A percentile compares a stretch with the other conserved stretches of the same genome.
phyloP scores from a whole-genome alignment of 2,329 filamentous ascomycete species.

The Arthrinium puccinioides region DNA sequence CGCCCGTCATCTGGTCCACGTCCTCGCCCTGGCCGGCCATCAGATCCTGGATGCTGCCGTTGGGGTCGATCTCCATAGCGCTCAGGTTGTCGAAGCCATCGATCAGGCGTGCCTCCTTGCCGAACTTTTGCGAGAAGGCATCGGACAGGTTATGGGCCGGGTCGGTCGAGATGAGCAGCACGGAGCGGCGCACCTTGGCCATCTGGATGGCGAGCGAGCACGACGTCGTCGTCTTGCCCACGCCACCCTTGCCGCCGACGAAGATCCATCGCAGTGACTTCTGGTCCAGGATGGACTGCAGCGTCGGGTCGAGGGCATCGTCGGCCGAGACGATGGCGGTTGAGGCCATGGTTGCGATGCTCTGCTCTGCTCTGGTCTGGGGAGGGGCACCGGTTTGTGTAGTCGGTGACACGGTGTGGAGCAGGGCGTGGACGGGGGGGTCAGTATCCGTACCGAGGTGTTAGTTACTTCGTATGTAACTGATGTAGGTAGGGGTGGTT shows the following conservation, averaged over 20 bases:
- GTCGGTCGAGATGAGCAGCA: conserved; percentile 96
- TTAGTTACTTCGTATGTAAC: too few relatives aligned
- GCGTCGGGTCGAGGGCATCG: conserved; percentile 80
- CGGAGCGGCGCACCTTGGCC: conserved; percentile 86
- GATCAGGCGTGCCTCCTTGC: conserved; percentile 91
- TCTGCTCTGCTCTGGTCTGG: too few relatives aligned
- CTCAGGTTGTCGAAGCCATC: conserved; percentile 90
- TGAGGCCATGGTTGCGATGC: conserved; percentile 28
- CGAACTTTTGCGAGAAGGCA: conserved; percentile 98
- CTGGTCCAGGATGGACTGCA: conserved; percentile 93
- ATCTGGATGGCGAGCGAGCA: conserved; percentile 98
- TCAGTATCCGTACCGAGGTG: too few relatives aligned
- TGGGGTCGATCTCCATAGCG: conserved; percentile 99
- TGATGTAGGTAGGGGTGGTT: too few relatives aligned
- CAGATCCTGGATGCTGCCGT: conserved; percentile 93
- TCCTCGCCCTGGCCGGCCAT: conserved; percentile 72
- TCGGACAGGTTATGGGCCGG: conserved; percentile 97
- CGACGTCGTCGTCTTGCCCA: conserved; percentile 98
- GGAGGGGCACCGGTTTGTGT: too few relatives aligned
- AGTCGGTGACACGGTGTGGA: too few relatives aligned
- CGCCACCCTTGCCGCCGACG: conserved; percentile 95
- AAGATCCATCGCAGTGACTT: conserved; percentile 97
- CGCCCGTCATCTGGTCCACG: conserved; percentile 22
- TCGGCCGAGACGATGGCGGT: conserved; percentile 45
- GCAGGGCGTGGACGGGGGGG: too few relatives aligned